Conservation (phyloP, 345 rosid species). For the Reutealis trisperma region DNA sequence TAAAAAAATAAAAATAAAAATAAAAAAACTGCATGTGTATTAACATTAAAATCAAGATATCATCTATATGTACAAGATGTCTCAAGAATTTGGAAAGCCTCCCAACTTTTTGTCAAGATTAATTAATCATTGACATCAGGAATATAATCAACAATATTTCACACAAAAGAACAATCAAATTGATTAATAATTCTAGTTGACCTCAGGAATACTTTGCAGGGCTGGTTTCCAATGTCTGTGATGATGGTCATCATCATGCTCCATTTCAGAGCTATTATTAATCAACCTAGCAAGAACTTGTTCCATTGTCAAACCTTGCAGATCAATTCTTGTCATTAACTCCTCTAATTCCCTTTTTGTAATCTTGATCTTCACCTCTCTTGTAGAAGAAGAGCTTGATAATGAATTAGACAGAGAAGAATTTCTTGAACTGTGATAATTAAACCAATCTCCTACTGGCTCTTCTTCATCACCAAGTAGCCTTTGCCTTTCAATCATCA, state of each 20-base stretch:
- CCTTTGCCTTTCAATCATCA: constrained; percentile 17
- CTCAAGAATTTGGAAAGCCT: neutral
- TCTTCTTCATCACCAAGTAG: constrained; percentile 10
- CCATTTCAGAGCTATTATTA: neutral
- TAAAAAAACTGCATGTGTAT: too few species aligned
- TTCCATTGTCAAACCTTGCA: constrained; percentile 45
- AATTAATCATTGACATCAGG: too few species aligned
- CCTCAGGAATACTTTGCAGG: constrained; percentile 78
- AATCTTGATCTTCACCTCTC: constrained; percentile 69
- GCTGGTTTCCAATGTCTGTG: constrained; percentile 63
- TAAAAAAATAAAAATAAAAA: too few species aligned
- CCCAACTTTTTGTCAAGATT: neutral
- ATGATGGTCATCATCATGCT: constrained; percentile 10
- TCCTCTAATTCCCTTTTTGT: constrained; percentile 66
- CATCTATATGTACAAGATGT: neutral
- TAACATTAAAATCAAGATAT: neutral
- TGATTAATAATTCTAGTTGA: constrained; percentile 12
- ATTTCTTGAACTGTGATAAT: constrained; percentile 19
- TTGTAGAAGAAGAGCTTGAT: neutral
- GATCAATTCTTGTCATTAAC: constrained; percentile 41
- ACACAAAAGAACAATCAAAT: neutral
- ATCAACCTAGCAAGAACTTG: constrained; percentile 36
- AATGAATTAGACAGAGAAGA: too few species aligned
- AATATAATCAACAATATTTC: neutral
- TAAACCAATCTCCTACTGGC: neutral